phyloP scores from a whole-genome alignment of 768 basidiomycete species.

The button mushroom (Agaricus bisporus) region DNA sequence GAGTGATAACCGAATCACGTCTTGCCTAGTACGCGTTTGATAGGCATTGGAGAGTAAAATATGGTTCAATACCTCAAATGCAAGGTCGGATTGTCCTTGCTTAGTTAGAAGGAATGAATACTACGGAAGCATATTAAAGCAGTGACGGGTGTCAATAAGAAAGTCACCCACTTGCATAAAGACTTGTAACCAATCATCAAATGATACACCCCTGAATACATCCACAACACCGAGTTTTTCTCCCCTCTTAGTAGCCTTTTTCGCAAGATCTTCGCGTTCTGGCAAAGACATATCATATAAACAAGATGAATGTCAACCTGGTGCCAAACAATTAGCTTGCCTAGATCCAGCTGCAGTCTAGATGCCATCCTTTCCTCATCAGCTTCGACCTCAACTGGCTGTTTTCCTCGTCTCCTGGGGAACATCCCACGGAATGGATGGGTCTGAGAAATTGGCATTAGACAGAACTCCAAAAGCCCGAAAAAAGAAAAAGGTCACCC shows the following conservation, averaged over 20 bases:
- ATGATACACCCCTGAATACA: conserved; percentile 74
- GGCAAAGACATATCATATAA: neutral
- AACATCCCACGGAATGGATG: conserved; percentile 70
- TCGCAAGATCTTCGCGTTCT: conserved; percentile 55
- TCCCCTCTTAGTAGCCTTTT: conserved; percentile 37
- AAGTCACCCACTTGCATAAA: conserved; percentile 68
- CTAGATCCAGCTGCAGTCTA: conserved; percentile 69
- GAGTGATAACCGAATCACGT: conserved; percentile 68
- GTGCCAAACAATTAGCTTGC: conserved; percentile 28
- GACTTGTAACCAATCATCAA: conserved; percentile 80
- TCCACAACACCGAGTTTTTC: conserved; percentile 42
- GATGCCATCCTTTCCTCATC: conserved; percentile 71
- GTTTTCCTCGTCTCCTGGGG: conserved; percentile 37
- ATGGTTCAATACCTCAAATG: conserved; percentile 73
- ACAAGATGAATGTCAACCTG: too few species aligned
- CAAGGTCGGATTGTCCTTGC: conserved; percentile 56
- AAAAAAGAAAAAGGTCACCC: conserved; percentile 40
- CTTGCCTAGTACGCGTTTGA: conserved; percentile 52
- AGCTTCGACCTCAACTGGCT: conserved; percentile 38
- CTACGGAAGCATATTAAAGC: conserved; percentile 28
- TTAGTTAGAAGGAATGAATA: conserved; percentile 68
- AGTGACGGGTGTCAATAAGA: neutral
- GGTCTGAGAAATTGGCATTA: conserved; percentile 21
- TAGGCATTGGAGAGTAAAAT: conserved; percentile 71
- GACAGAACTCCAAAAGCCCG: neutral